Base-by-base conservation (phyloP, 2,329 filamentous ascomycete genomes). In the Ophiostoma himal-ulmi region DNA sequence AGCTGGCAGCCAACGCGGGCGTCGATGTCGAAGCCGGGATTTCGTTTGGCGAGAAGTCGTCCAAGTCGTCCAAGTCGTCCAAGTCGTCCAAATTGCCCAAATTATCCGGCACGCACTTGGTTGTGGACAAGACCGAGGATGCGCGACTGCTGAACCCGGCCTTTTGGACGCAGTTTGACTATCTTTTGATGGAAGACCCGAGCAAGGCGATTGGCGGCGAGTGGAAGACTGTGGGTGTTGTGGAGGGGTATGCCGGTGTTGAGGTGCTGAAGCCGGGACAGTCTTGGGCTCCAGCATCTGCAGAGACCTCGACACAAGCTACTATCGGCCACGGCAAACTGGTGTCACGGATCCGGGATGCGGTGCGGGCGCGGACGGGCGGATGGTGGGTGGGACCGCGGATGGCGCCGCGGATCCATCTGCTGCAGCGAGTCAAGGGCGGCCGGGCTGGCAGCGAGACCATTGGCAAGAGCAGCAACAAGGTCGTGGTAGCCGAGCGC, bases 111-210 rank as follows among this genome's bases (percentile, higher is more conserved):
- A 69, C 74, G 1, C 66, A 68, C 71, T 72, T 81, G 34, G 71
- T 75, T 1, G 86, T 89, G 72, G 88, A 91, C 78, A 90, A 89
- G 79, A 89, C 88, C 0, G 89, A 91, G 76, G 80, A 86, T 71
- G 75, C 77, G 14, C 74, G 73, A 0, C 75, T 76, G 11, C 79
- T 90, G 0, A 79, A 79, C 71, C 82, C 84, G 0, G 76, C 75
- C 20, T 91, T 90, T 77, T 91, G 89, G 89, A 77, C 80, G n/a
- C 78, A 79, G 60, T 88, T 90, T 73, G 87, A 90, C 77, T 91
- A 89, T 75, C 81, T 84, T 3, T 81, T 91, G 4, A 81, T 84
- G 68, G 87, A 89, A 75, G 82, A 86, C 67, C 80, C 79, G 67
- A 80, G 82, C 0, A 79, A 83, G 69, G 84, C 81, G 8, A 48